Evolutionary conservation across 768 basidiomycete genomes (phyloP).

Genomic region (Tricholoma bakamatsutake): DNA sequence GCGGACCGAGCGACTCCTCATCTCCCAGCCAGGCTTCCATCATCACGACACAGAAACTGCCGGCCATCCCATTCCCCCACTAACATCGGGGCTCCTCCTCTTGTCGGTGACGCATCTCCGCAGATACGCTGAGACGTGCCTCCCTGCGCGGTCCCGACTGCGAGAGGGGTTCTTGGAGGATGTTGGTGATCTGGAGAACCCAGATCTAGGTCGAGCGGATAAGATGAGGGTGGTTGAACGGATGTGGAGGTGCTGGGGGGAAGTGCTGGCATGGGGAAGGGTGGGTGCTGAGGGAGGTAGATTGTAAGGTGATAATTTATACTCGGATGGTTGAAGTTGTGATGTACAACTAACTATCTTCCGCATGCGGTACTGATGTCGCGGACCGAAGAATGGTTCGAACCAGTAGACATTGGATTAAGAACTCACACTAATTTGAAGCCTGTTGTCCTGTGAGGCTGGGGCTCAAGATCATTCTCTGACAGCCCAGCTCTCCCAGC

Average conservation of each 20-base stretch:
- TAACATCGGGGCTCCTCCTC: conserved; percentile 69
- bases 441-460: too few species aligned
- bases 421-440: too few species aligned
- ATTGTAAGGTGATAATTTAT: not conserved
- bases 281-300: conserved; percentile 13
- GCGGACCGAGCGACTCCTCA: conserved; percentile 64
- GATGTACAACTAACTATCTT: too few species aligned
- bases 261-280: conserved; percentile 54
- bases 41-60: conserved; percentile 9
- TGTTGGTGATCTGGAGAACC: conserved; percentile 75
- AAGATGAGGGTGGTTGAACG: conserved; percentile 75
- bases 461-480: too few species aligned
- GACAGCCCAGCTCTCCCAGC: too few species aligned
- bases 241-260: conserved; percentile 89
- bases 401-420: too few species aligned
- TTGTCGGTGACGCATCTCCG: conserved; percentile 66
- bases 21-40: conserved; percentile 34
- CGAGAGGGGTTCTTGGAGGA: conserved; percentile 82
- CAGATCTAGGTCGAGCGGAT: conserved; percentile 56
- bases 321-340: too few species aligned
- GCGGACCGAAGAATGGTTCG: too few species aligned
- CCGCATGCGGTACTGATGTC: too few species aligned
- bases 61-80: conserved; percentile 27
- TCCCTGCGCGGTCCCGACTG: conserved; percentile 57
- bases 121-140: conserved; percentile 48